Evolutionary conservation across 257 asterid species (phyloP).

Genomic region (Solanum megistacrolobum): DNA sequence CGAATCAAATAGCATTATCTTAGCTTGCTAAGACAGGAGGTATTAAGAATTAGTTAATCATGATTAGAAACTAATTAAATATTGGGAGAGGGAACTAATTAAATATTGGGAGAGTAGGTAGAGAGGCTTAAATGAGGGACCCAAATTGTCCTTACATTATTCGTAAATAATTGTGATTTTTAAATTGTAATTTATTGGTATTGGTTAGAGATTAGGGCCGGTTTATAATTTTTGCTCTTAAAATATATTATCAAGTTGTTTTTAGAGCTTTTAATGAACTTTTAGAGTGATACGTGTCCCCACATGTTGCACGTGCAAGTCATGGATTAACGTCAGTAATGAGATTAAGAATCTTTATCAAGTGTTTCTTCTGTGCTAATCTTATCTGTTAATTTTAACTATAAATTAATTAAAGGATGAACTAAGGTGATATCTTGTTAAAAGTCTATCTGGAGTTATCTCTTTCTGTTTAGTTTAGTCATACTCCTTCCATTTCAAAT

Average conservation of each 20-base stretch:
- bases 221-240: background rate
- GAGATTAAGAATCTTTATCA: background rate
- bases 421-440: background rate
- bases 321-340: constrained; percentile 27
- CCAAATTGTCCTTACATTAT: background rate
- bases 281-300: background rate
- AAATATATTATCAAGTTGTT: background rate
- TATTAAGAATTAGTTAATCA: background rate
- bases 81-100: background rate
- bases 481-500: background rate
- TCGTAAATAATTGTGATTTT: background rate
- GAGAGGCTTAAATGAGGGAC: constrained; percentile 1
- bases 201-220: background rate
- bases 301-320: constrained; percentile 34
- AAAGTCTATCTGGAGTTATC: background rate
- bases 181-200: background rate
- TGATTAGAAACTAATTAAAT: background rate
- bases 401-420: background rate
- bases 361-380: constrained; percentile 8
- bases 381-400: constrained; percentile 23
- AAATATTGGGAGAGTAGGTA: constrained; percentile 5
- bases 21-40: constrained; percentile 1
- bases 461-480: background rate
- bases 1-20: constrained; percentile 3
- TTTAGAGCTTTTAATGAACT: background rate